Evolutionary conservation across 2,329 filamentous ascomycete species (phyloP), one percentile per base, ranked within the genome.

Genomic region (Aspergillus jensenii): DNA sequence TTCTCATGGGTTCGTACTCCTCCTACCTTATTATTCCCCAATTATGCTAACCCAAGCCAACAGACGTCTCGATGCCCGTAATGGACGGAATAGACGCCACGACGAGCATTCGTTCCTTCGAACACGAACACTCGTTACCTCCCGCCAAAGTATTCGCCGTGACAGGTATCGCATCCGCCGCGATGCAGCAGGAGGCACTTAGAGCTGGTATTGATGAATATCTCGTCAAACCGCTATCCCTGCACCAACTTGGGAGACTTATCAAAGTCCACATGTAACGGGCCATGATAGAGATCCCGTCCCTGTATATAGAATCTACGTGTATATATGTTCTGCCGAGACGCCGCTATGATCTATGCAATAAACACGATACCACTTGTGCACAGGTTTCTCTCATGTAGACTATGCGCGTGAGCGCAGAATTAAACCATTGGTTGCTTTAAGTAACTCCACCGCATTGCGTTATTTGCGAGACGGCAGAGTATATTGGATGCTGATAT

Each of bases 81-180:
- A 72, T 78, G 71, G 71, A 78, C 55, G 76, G 77, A 3, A 71
- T 79, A 37, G 69, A 73, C 23, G 74, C 76, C 4, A 78, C 76
- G 2, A 67, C 67, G 7, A 66, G 69, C n/a, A 79, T 79, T 48
- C 70, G 77, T n/a, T 52, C 62, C n/a, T 60, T 65, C 25, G 72
- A 74, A 52, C 63, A 64, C 14, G 59, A 66, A 11, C 64, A 66
- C 5, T 50, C 60, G 2, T 53, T 66, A 6, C 23, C 46, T 1
- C 59, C 65, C 6, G 60, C 64, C 14, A 66, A 59, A 8, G 63
- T 71, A 19, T 65, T 68, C 53, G 68, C 68, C 3, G 63, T 70
- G 3, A 69, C 67, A 3, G 67, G 68, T 2, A 62, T 70, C 12
- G 68, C 65, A 12, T 70, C 68, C 1, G 62, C 67, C 31, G 50